phyloP scores from a whole-genome alignment of 371 early-diverging fungal species.

The Mucor plumbeus region DNA sequence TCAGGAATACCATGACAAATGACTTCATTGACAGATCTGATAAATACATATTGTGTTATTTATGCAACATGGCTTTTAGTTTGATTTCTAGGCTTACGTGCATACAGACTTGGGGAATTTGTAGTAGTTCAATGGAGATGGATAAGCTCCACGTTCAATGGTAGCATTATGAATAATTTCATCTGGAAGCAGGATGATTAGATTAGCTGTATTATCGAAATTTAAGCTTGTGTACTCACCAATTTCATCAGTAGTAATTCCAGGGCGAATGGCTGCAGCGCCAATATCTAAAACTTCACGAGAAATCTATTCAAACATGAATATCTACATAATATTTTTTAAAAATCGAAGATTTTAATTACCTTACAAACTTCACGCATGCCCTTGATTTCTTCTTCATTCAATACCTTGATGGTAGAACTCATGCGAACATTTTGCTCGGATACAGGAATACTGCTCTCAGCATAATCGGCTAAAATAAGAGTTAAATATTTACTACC shows the following conservation, averaged over 20 bases:
- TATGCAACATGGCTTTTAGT: slow-evolving; percentile 37
- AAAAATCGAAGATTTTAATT: background rate
- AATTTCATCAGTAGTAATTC: slow-evolving; percentile 93
- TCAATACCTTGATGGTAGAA: slow-evolving; percentile 72
- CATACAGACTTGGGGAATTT: slow-evolving; percentile 93
- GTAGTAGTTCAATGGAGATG: slow-evolving; percentile 95
- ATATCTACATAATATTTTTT: background rate
- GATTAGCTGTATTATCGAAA: too few species aligned
- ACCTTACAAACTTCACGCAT: slow-evolving; percentile 87
- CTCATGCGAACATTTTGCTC: slow-evolving; percentile 67
- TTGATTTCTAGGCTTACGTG: slow-evolving; percentile 64
- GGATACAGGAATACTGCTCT: slow-evolving; percentile 68
- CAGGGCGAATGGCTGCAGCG: slow-evolving; percentile 78
- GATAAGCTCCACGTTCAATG: slow-evolving; percentile 88
- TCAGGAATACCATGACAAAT: slow-evolving; percentile 96
- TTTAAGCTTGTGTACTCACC: slow-evolving; percentile 26
- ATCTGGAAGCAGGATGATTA: slow-evolving; percentile 48
- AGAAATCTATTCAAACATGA: slow-evolving; percentile 57
- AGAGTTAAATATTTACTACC: background rate
- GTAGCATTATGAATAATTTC: slow-evolving; percentile 87
- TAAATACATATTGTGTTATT: slow-evolving; percentile 7
- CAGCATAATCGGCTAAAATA: slow-evolving; percentile 81
- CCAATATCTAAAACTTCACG: slow-evolving; percentile 89
- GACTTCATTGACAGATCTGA: slow-evolving; percentile 69
- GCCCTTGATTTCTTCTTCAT: slow-evolving; percentile 75